Base-by-base conservation (phyloP, 805 yeast species). In the Cyberlindnera misumaiensis region DNA sequence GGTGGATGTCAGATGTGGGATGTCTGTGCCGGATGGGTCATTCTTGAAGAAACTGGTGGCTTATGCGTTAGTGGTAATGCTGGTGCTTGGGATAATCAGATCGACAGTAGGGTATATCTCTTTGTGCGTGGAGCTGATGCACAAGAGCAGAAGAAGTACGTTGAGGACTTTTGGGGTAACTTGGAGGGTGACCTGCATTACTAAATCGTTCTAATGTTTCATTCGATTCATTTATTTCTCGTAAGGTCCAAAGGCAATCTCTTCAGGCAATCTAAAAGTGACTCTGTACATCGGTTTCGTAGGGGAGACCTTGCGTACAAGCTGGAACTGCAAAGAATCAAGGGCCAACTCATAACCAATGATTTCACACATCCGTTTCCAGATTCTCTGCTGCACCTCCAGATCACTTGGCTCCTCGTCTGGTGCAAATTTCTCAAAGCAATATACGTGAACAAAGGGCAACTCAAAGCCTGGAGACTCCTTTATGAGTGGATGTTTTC, bases 271-370 rank as follows among this genome's bases (percentile, higher is more conserved):
- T 51, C 60, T 59, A 60, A 89, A 89, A 6, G 88, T 68, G 4
- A 87, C 83, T 62, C 97, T 87, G 57, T 75, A 89, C 98, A 93
- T 93, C 26, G 90, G 90, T 56, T 93, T 93, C 5, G 97, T 86
- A 4, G 98, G 98, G 1, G 98, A 90, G 7, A 93, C 98, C 57
- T 80, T 81, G 56, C 99, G 77, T 9, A 93, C 98, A 47, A 82
- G 64, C 53, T 90, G 97, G 61, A 90, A 83, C 0, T 62, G 53
- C 28, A 83, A 60, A 0, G 63, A 56, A 4, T 67, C 68, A 11
- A 76, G 63, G 0, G 76, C 71, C 12, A 65, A 47, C 0, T 73
- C 65, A 49, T 54, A 69, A 3, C 64, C 49, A 48, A 72, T 62
- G 4, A 76, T 62, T 1, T 67, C 59, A 22, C 65, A 55, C 15